Evolutionary conservation across 371 early-diverging fungal species (phyloP).

Genomic region (Mortierella sp.): DNA sequence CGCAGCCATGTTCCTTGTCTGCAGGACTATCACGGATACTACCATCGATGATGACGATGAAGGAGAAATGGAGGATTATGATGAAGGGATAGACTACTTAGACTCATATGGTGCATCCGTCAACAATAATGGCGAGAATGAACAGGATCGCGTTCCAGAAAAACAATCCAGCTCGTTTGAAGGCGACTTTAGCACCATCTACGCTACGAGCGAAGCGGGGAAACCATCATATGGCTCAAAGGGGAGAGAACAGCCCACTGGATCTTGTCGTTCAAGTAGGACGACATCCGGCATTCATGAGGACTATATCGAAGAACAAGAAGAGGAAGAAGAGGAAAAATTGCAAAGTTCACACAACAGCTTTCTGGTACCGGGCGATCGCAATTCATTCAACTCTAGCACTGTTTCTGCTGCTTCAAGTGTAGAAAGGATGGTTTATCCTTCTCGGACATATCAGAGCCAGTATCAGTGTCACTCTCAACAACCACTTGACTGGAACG

Average conservation of each 20-base stretch:
- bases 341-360: background rate
- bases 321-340: background rate
- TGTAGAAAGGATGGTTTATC: constrained; percentile 7
- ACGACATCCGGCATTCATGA: constrained; percentile 6
- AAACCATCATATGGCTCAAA: constrained; percentile 11
- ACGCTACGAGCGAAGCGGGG: constrained; percentile 19
- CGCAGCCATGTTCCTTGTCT: constrained; percentile 55
- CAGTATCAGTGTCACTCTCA: background rate
- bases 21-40: constrained; percentile 53
- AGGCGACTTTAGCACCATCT: constrained; percentile 31
- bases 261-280: constrained; percentile 13
- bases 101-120: constrained; percentile 2
- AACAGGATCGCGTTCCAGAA: background rate
- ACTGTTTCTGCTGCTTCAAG: background rate
- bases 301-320: constrained; percentile 9
- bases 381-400: background rate
- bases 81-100: constrained; percentile 4
- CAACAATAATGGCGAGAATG: background rate
- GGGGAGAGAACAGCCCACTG: background rate
- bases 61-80: background rate
- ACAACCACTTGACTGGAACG: background rate
- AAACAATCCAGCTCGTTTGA: constrained; percentile 18
- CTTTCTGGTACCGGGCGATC: background rate
- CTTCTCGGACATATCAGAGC: constrained; percentile 21
- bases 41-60: constrained; percentile 23